Evolutionary conservation across 805 yeast genomes (phyloP), one percentile per base, ranked within the genome.

Genomic region (Ogataea sp.): DNA sequence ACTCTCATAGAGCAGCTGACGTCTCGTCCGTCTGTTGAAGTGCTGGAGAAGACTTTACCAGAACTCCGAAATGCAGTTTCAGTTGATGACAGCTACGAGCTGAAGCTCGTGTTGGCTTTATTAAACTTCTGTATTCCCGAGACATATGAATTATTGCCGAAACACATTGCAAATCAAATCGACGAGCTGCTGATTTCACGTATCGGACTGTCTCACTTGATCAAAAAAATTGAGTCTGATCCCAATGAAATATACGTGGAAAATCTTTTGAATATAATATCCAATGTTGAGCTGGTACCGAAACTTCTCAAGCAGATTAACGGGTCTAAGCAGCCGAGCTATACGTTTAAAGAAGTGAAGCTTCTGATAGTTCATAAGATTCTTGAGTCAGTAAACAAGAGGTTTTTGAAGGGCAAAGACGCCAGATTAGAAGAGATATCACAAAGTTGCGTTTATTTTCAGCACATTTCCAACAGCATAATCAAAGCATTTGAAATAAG

Each of bases 191-290:
- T 57, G n/a, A 31, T 39, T 10, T 43, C 45, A n/a, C 39, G 54
- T 30, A 45, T 56, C 2, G 58, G 56, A 0, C 4, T 58, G 2
- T 50, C 53, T 4, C 56, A 52, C 16, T 30, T 53, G 11, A 41
- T 48, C n/a, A 16, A 15, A 10, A 23, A 15, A 16, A 20, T 23
- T 16, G 20, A 16, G 10, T 4, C 20, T 3, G 20, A 4, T 3
- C 13, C 23, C 2, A 16, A 2, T 5, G 3, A 33, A n/a, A 14
- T 31, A 6, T 45, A 32, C 36, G 24, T 42, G 9, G 36, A 17
- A 2, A 37, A 43, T 11, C 35, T 47, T 23, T 34, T 42, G 2
- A 50, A 47, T 37, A 30, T 43, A 4, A 33, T 49, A 14, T 18
- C 10, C 10, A 28, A 41, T 3, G 35, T 34, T 9, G 10, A 36